A percentile compares a stretch with the other conserved stretches of the same genome.
Evolutionary conservation across 371 early-diverging fungal species (phyloP).

Genomic region (Haplosporangium sp.): DNA sequence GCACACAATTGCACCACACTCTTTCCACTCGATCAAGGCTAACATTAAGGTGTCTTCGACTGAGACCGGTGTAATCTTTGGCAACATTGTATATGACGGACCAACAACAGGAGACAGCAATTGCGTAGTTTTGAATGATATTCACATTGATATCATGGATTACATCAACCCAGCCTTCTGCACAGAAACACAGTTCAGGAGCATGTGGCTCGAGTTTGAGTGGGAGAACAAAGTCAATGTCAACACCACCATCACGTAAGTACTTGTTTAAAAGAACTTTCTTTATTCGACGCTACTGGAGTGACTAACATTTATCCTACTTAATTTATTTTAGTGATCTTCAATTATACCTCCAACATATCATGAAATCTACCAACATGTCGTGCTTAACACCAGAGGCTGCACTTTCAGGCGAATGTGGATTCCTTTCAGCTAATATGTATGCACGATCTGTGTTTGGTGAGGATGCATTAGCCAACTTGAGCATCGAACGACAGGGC

Average conservation of each 20-base stretch:
- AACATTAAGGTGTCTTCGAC: constrained; percentile 98
- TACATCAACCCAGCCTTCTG: constrained; percentile 95
- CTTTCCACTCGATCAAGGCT: constrained; percentile 94
- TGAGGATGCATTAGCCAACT: constrained; percentile 97
- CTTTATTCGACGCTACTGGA: not conserved
- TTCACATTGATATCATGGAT: constrained; percentile 98
- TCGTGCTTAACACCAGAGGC: constrained; percentile 93
- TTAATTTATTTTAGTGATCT: constrained; percentile 70
- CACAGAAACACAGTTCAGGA: constrained; percentile 93
- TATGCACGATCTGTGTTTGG: constrained; percentile 97
- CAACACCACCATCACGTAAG: constrained; percentile 87
- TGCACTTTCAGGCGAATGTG: constrained; percentile 94
- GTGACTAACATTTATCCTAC: not conserved
- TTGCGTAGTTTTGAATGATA: constrained; percentile 94
- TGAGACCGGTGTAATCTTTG: constrained; percentile 97
- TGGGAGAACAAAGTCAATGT: constrained; percentile 99
- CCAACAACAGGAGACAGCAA: constrained; percentile 84
- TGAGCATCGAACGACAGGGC: constrained; percentile 89
- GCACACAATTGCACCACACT: constrained; percentile 91
- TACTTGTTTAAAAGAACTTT: not conserved
- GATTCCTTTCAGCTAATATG: constrained; percentile 96
- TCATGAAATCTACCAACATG: constrained; percentile 96
- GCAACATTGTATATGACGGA: constrained; percentile 96
- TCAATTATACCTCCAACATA: constrained; percentile 86
- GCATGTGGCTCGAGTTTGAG: constrained; percentile 99